phyloP scores from a whole-genome alignment of 179 eudicot species.

The Beta lomatogona region DNA sequence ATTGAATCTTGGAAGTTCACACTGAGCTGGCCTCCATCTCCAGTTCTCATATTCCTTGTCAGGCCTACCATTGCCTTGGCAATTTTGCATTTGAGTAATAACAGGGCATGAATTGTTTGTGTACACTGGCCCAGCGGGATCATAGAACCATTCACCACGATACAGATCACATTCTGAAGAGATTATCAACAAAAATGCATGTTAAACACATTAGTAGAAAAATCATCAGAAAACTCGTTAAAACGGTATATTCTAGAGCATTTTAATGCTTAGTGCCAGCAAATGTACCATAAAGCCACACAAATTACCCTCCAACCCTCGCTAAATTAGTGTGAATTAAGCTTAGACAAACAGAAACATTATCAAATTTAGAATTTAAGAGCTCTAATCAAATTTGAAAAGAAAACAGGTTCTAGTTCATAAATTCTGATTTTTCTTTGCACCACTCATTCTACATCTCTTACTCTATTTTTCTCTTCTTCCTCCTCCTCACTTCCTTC shows the following conservation, averaged over 20 bases:
- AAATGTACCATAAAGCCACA: not conserved
- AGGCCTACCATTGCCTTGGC: conserved; percentile 87
- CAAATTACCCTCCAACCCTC: not conserved
- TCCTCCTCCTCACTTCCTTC: not conserved
- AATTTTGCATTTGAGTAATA: conserved; percentile 74
- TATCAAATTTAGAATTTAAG: too few relatives aligned
- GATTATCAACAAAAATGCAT: not conserved
- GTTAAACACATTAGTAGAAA: not conserved
- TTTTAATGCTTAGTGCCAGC: not conserved
- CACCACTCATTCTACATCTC: not conserved
- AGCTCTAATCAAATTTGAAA: not conserved
- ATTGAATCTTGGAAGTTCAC: conserved; percentile 80
- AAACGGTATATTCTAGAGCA: not conserved
- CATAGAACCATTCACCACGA: conserved; percentile 74
- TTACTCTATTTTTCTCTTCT: not conserved
- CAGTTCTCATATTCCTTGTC: conserved; percentile 83
- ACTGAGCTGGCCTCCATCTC: conserved; percentile 83
- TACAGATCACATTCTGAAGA: conserved; percentile 64
- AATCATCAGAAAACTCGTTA: not conserved
- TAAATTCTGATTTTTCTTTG: not conserved
- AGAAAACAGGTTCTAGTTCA: not conserved
- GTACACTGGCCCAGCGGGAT: conserved; percentile 62
- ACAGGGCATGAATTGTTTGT: conserved; percentile 66
- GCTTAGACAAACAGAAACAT: not conserved
- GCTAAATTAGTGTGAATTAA: not conserved